Evolutionary conservation across 2,329 filamentous ascomycete species (phyloP).

Genomic region (Cryphonectria nitschkei): DNA sequence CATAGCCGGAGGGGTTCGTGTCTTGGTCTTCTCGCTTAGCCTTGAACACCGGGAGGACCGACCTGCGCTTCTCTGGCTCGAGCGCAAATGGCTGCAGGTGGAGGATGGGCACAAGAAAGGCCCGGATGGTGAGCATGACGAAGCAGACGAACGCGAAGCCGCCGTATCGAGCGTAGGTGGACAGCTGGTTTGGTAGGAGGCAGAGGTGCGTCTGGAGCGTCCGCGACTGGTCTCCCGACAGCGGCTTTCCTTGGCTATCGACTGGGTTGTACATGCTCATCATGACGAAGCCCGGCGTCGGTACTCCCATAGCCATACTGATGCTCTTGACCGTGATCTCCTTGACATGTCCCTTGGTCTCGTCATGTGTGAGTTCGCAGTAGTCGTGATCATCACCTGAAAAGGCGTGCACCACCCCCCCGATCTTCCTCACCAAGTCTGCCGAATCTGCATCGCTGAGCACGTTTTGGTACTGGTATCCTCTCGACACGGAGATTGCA

Average conservation of each 20-base stretch:
- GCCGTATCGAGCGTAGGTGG: slow-evolving; percentile 80
- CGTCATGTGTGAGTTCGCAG: slow-evolving; percentile 82
- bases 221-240: slow-evolving; percentile 46
- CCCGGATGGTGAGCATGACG: slow-evolving; percentile 54
- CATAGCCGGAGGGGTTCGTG: slow-evolving; percentile 34
- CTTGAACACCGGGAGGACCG: slow-evolving; percentile 54
- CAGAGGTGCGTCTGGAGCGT: slow-evolving; percentile 91
- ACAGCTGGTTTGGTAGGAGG: slow-evolving; percentile 84
- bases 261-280: slow-evolving; percentile 92
- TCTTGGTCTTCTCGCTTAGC: slow-evolving; percentile 56
- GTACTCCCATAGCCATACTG: slow-evolving; percentile 95
- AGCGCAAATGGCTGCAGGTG: slow-evolving; percentile 58
- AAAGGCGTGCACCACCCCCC: slow-evolving; percentile 84
- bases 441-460: slow-evolving; percentile 76
- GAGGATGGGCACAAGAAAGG: slow-evolving; percentile 60
- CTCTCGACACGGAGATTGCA: slow-evolving; percentile 74
- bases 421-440: slow-evolving; percentile 75
- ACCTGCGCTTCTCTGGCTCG: slow-evolving; percentile 38
- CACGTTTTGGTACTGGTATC: slow-evolving; percentile 98
- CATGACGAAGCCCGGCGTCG: slow-evolving; percentile 83
- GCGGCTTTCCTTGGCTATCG: slow-evolving; percentile 58
- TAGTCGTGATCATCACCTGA: slow-evolving; percentile 98
- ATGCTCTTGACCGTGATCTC: slow-evolving; percentile 97
- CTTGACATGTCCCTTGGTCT: slow-evolving; percentile 64
- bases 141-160: slow-evolving; percentile 61